Evolutionary conservation across 106 monocot genomes (phyloP), one percentile per base, ranked within the genome.

Genomic region (Allium cepa): DNA sequence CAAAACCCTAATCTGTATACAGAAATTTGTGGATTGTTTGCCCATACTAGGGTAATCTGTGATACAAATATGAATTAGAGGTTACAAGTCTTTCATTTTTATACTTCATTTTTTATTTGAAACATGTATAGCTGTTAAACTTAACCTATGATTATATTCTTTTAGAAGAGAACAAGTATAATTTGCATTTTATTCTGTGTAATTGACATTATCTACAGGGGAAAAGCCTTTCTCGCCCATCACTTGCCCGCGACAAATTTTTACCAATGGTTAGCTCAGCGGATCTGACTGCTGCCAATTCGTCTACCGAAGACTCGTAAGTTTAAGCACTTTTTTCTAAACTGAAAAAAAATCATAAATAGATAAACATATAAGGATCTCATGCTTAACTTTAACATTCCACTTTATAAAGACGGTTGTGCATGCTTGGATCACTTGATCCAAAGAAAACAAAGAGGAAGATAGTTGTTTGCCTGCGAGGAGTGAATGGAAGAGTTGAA

Each of bases 371-470:
- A 36, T 1, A 36, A 36, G 36, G 3, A 36, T 36, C 3, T 36
- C 36, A 36, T 36, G 36, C 5, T 36, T 36, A 36, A 36, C 36
- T 36, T 36, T 36, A 36, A 36, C 5, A 5, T 36, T 55, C 8
- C 45, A 16, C 1, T 53, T 46, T 16, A 8, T 26, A 60, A 71
- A 82, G 82, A 10, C 26, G 63, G 16, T 51, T 74, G 56, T 82
- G 82, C 62, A 11, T 49, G 9, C 2, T 17, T 53, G 74, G 56
- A 7, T 70, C 77, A 8, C 69, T 82, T 0, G 82, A 82, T 12
- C 64, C 70, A 4, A 17, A 63, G 45, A 78, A 82, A 50, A 78
- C 71, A 56, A 82, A 71, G 66, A 74, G 82, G 11, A 82, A 82
- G 77, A 78, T 82, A 8, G 71, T 82, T 3, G 82, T 78, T 3